Conservation (phyloP, 2,329 filamentous ascomycete species). For the Colletotrichum sp. region DNA sequence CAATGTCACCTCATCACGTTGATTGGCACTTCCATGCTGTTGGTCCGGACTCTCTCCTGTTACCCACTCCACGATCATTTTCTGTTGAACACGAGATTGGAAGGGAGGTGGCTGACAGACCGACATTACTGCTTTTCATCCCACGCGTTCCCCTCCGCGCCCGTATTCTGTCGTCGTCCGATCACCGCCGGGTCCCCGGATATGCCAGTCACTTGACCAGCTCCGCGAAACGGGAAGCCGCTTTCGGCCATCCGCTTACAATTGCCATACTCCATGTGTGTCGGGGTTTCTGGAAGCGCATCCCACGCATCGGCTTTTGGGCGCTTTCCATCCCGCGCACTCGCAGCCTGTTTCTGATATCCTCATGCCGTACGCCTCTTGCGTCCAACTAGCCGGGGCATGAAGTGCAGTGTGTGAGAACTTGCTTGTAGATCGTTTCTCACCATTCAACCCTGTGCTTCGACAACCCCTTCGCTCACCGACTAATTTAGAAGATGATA, state of each 20-base stretch:
- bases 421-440: too few species aligned
- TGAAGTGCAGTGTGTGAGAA: too few species aligned
- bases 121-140: not conserved
- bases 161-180: not conserved
- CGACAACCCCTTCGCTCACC: too few species aligned
- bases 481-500: too few species aligned
- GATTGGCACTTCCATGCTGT: not conserved
- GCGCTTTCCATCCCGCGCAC: not conserved
- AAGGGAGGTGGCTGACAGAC: not conserved
- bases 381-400: too few species aligned
- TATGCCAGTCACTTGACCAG: not conserved
- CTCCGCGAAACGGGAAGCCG: not conserved
- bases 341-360: not conserved
- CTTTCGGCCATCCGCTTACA: not conserved
- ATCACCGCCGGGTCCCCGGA: not conserved
- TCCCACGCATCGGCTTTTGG: not conserved
- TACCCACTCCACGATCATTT: not conserved
- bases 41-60: not conserved
- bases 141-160: not conserved
- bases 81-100: slow-evolving; percentile 1
- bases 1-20: not conserved
- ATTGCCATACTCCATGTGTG: not conserved
- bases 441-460: too few species aligned
- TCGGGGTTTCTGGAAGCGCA: not conserved
- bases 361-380: too few species aligned